Conservation (phyloP, 2,329 filamentous ascomycete genomes). For the Cryphonectria naterciae region DNA sequence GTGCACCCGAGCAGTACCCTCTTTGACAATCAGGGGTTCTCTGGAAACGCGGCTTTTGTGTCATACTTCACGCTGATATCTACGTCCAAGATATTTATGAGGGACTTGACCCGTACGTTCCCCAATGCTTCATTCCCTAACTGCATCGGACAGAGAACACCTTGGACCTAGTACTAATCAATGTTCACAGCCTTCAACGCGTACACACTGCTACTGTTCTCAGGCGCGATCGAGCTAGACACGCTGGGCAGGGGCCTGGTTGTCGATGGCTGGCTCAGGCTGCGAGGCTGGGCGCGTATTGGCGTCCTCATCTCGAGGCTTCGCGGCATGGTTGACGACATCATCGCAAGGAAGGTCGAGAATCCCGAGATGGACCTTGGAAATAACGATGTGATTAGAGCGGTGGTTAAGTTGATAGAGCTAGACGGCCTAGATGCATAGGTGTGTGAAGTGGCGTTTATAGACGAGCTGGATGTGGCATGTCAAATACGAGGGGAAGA, state of each 20-base stretch:
- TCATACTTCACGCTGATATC: conserved; percentile 92
- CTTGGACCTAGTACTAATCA: not conserved
- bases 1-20: conserved; percentile 88
- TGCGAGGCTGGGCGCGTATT: conserved; percentile 93
- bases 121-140: conserved; percentile 33
- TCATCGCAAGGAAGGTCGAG: conserved; percentile 81
- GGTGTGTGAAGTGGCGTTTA: not conserved
- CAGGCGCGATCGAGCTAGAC: conserved; percentile 82
- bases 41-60: conserved; percentile 75
- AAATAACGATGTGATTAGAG: conserved; percentile 70
- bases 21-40: conserved; percentile 80
- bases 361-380: conserved; percentile 66
- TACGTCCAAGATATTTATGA: conserved; percentile 88
- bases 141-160: not conserved
- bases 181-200: conserved; percentile 76
- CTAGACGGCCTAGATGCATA: conserved; percentile 81
- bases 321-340: conserved; percentile 82
- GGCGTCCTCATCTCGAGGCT: conserved; percentile 85
- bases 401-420: conserved; percentile 82
- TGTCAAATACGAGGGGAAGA: not conserved
- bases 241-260: conserved; percentile 84
- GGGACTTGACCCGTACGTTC: conserved; percentile 82
- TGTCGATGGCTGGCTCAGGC: conserved; percentile 85
- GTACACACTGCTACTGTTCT: conserved; percentile 86
- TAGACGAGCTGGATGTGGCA: not conserved